Conservation (phyloP, 2,329 filamentous ascomycete genomes). For the Colletotrichum filicis region DNA sequence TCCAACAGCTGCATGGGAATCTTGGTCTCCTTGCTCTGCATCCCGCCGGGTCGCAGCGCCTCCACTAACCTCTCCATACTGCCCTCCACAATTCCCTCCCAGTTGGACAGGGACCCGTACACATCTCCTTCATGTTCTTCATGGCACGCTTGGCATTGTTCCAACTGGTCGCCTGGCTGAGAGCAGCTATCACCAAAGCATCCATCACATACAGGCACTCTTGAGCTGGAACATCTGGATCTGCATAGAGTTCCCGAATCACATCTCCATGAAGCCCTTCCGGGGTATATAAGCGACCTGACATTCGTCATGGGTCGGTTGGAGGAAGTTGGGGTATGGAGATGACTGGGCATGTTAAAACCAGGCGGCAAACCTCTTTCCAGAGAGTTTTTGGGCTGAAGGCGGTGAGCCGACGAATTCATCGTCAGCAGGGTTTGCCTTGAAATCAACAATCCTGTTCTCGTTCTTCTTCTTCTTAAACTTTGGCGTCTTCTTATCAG, state of each 20-base stretch:
- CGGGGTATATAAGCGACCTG: neutral
- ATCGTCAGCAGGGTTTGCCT: no score
- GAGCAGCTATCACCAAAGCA: constrained; percentile 22
- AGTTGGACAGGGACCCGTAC: constrained; percentile 20
- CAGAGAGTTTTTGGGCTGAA: neutral
- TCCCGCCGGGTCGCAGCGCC: constrained; percentile 12
- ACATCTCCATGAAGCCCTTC: constrained; percentile 8
- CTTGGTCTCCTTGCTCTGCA: constrained; percentile 24
- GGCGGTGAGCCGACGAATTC: neutral
- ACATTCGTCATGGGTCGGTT: neutral
- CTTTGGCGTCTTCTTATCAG: no score
- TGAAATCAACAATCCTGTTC: no score
- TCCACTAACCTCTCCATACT: constrained; percentile 10
- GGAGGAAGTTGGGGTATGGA: constrained; percentile 2
- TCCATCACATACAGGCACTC: constrained; percentile 11
- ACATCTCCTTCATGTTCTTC: constrained; percentile 10
- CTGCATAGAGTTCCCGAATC: constrained; percentile 7
- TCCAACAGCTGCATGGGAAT: constrained; percentile 10
- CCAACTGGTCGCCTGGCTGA: constrained; percentile 21
- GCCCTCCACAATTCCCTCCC: constrained; percentile 7
- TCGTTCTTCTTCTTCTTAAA: no score
- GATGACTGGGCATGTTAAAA: neutral
- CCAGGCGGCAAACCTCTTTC: constrained; percentile 8
- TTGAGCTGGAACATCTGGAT: neutral
- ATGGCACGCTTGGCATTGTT: constrained; percentile 22